Evolutionary conservation across 768 basidiomycete species (phyloP).

Genomic region (Tephrocybe rancida): DNA sequence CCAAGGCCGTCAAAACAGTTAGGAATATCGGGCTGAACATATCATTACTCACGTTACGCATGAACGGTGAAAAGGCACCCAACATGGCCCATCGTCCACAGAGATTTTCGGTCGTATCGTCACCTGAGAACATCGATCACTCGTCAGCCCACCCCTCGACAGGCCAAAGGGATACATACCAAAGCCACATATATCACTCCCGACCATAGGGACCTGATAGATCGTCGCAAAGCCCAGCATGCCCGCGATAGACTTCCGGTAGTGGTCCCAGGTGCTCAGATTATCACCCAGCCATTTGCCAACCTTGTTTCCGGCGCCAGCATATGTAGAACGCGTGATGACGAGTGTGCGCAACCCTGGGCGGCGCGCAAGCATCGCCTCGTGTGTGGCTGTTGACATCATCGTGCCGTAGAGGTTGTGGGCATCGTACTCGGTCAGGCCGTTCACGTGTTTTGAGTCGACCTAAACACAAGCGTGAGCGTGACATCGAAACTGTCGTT

Average conservation of each 20-base stretch:
- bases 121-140: conserved; percentile 37
- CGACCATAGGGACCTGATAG: conserved; percentile 76
- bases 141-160: background rate
- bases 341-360: conserved; percentile 63
- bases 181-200: conserved; percentile 74
- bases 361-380: conserved; percentile 64
- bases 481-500: background rate
- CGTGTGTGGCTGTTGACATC: conserved; percentile 66
- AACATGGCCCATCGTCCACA: conserved; percentile 80
- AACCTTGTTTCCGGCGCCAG: conserved; percentile 66
- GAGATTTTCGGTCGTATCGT: conserved; percentile 65
- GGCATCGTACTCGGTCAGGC: conserved; percentile 58
- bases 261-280: conserved; percentile 59
- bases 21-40: background rate
- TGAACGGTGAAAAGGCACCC: conserved; percentile 80
- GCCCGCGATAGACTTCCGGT: conserved; percentile 60
- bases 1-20: background rate
- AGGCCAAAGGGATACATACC: conserved; percentile 32
- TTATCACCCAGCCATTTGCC: conserved; percentile 81
- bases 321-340: conserved; percentile 76
- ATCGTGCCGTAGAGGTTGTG: conserved; percentile 74
- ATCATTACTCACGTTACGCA: conserved; percentile 59
- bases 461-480: conserved; percentile 27
- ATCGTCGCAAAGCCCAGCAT: conserved; percentile 68
- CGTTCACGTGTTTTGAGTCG: conserved; percentile 55